phyloP scores from a whole-genome alignment of 352 stramenopile genomes.

The Thalassiosira mediterranea region DNA sequence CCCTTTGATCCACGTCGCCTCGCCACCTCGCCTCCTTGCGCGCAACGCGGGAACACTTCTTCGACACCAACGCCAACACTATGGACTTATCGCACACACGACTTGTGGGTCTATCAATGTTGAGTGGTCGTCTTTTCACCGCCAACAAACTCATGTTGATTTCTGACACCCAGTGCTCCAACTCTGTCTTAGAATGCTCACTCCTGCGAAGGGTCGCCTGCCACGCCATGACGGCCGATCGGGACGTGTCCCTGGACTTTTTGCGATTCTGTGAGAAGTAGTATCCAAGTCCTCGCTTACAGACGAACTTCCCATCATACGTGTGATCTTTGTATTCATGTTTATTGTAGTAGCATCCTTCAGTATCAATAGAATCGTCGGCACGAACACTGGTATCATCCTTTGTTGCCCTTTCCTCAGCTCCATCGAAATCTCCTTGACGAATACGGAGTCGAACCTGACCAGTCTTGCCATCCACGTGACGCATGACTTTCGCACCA shows the following conservation, averaged over 20 bases:
- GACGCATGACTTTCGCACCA: constrained; percentile 13
- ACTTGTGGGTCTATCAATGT: no score
- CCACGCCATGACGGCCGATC: constrained; percentile 20
- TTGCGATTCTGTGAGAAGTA: constrained; percentile 32
- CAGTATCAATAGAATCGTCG: no score
- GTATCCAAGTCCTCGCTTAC: constrained; percentile 31
- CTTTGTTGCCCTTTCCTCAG: neutral
- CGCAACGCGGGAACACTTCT: constrained; percentile 15
- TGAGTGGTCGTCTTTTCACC: no score
- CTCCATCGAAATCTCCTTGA: neutral
- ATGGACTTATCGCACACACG: constrained; percentile 9
- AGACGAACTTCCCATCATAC: no score
- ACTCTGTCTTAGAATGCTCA: no score
- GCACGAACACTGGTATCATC: no score
- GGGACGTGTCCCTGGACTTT: neutral
- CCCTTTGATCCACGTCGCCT: constrained; percentile 21
- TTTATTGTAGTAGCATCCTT: constrained; percentile 13
- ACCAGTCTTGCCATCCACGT: no score
- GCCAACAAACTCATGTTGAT: no score
- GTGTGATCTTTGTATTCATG: constrained; percentile 12
- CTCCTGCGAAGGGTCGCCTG: constrained; percentile 13
- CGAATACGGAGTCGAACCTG: constrained; percentile 19
- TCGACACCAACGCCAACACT: constrained; percentile 18
- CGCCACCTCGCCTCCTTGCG: constrained; percentile 19
- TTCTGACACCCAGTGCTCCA: no score